Evolutionary conservation across 2,329 filamentous ascomycete genomes (phyloP).

Genomic region (Incumbomyces lentus): DNA sequence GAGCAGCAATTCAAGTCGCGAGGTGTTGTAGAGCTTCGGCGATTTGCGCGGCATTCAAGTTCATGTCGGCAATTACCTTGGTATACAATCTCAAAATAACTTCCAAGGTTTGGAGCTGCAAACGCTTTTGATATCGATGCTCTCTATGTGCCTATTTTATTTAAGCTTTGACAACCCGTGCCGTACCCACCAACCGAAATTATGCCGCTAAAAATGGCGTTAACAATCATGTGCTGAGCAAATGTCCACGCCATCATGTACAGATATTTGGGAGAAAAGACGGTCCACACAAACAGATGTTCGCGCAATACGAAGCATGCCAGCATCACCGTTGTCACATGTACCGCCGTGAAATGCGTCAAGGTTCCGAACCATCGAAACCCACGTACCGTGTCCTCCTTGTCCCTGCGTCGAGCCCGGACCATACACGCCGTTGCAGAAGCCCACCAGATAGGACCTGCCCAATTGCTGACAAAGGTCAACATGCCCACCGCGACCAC

Average conservation of each 20-base stretch:
- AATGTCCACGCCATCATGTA: slow-evolving; percentile 84
- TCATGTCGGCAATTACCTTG: no score
- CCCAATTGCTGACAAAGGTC: slow-evolving; percentile 85
- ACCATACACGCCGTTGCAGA: slow-evolving; percentile 55
- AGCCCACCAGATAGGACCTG: slow-evolving; percentile 79
- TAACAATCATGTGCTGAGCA: slow-evolving; percentile 67
- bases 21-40: no score
- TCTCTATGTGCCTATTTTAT: no score
- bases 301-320: slow-evolving; percentile 75
- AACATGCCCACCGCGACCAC: slow-evolving; percentile 69
- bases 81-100: no score
- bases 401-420: slow-evolving; percentile 10
- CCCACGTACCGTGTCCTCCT: background rate
- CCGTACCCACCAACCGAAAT: slow-evolving; percentile 3
- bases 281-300: slow-evolving; percentile 96
- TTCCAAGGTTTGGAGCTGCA: no score
- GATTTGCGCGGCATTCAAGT: no score
- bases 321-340: slow-evolving; percentile 67
- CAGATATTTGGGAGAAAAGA: slow-evolving; percentile 93
- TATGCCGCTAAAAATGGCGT: slow-evolving; percentile 35
- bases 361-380: slow-evolving; percentile 3
- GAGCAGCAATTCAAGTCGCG: no score
- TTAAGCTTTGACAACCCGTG: background rate
- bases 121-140: no score
- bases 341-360: slow-evolving; percentile 49